These are phyloP conservation scores for Colletotrichum sp. DNA, from an alignment of 2,329 filamentous ascomycete genomes.

Conservation along the genomic window DNA sequence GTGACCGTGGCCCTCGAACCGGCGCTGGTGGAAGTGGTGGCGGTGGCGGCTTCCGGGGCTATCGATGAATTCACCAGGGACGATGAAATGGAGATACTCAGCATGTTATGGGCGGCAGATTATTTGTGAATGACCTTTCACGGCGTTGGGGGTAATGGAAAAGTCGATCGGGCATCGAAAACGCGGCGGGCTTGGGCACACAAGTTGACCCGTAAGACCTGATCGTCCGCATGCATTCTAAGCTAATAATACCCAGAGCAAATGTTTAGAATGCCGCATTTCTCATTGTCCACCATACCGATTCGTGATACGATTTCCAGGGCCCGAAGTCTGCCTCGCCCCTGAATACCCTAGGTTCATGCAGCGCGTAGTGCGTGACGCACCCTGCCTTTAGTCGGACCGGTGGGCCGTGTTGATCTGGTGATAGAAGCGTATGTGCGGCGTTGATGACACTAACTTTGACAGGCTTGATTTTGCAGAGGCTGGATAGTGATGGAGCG, in stretches of 20 bases:
- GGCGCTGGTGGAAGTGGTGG: neutral
- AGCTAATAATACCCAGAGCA: conserved; percentile 16
- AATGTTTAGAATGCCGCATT: conserved; percentile 2
- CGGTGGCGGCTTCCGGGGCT: neutral
- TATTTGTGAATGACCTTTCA: neutral
- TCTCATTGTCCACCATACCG: neutral
- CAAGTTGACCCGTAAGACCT: conserved; percentile 16
- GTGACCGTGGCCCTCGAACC: conserved; percentile 10
- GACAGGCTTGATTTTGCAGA: neutral
- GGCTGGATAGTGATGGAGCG: neutral
- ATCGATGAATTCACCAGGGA: conserved; percentile 1
- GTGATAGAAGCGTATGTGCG: neutral
- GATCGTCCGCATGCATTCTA: conserved; percentile 2
- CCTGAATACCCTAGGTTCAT: neutral
- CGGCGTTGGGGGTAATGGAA: conserved; percentile 16
- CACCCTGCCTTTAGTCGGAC: neutral
- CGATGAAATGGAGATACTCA: neutral
- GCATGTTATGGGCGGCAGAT: neutral
- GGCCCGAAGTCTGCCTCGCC: neutral
- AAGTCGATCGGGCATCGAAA: neutral
- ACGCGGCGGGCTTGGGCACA: conserved; percentile 9
- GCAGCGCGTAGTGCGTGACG: neutral
- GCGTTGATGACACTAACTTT: neutral
- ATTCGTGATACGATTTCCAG: neutral
- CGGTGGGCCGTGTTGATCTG: neutral